Evolutionary conservation across 1,139 yeast genomes (phyloP), one percentile per base, ranked within the genome.

Genomic region (Kluyveromyces marxianus): DNA sequence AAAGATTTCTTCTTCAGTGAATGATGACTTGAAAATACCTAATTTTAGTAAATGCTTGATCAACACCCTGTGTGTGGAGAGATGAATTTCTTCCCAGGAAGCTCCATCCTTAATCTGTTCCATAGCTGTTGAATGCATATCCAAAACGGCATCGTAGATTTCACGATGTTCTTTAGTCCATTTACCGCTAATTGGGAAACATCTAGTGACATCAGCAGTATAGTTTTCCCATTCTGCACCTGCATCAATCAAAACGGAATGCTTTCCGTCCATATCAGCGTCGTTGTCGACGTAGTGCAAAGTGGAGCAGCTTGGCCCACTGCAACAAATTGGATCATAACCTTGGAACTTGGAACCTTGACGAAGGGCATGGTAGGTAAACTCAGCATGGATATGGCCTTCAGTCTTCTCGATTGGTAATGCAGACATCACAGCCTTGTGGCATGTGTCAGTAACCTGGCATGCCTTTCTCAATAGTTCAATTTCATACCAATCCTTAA

Each of bases 181-280:
- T 50, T 82, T 81, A 6, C 98, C 98, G 53, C 73, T 76, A 49
- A 89, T 79, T 25, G 98, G 98, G 77, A 89, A 92, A 61, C 95
- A 85, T 63, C 98, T 77, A 24, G 98, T 92, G 43, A 92, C 96
- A 62, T 92, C 98, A 42, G 90, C 75, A 4, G 96, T 92, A 65
- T 92, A 92, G 60, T 88, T 79, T 52, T 79, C 77, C 96, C 97
- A 90, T 69, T 90, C 97, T 5, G 96, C 96, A 44, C 98, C 98
- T 4, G 97, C 97, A 67, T 92, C 98, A 49, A 92, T 82, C 50
- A 92, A 74, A 8, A 92, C 76, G 3, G 92, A 75, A 49, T 77
- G 81, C 54, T 76, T 75, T 3, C 75, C 76, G 34, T 71, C 67
- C 46, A 81, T 64, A 2, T 73, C 74, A 48, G 83, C 89, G 58